Evolutionary conservation across 2,329 filamentous ascomycete genomes (phyloP), one percentile per base, ranked within the genome.

Genomic region (Fusarium buharicum): DNA sequence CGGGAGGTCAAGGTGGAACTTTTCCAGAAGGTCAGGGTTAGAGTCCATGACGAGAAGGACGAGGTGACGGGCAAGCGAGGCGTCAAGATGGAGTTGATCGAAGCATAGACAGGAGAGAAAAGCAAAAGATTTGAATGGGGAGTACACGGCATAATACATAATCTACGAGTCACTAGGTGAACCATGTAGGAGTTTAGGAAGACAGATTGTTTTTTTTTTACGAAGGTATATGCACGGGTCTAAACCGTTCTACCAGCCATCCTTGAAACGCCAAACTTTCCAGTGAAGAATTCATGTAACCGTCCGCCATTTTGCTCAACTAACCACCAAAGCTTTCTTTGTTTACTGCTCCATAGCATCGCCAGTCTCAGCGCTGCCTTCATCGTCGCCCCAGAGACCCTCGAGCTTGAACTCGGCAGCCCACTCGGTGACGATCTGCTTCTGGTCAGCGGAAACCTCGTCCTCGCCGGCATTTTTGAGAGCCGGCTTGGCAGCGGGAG

Each of bases 51-150:
- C 74, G 90, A 96, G 73, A 92, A 93, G 81, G 95, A 99, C 76
- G 92, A 96, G 79, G 87, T 87, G 58, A 97, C 94, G n/a, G 95
- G 95, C 52, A 99, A 98, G 88, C 87, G 95, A 65, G 94, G 91
- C 66, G 90, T 93, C 18, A 92, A 89, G 82, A 84, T 95, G 82
- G 87, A 89, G 77, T 74, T 91, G 72, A 78, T 90, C 17, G 72
- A 71, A 40, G 69, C 71, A 28, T 68, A 63, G 28, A 55, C 20
- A 24, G 22, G 16, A 38, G n/a, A 24, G 17, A 17, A 45, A 43
- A 39, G 22, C 45, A 30, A 33, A 10, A n/a, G 34, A 31, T 31
- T 22, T 33, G 13, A 24, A 24, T 41, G 16, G 17, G 44, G 46
- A 34, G 34, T 31, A 44, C 39, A 59, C 43, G 38, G 48, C 44